Base-by-base conservation (phyloP, 352 stramenopile species). In the Blastocystis sp. region DNA sequence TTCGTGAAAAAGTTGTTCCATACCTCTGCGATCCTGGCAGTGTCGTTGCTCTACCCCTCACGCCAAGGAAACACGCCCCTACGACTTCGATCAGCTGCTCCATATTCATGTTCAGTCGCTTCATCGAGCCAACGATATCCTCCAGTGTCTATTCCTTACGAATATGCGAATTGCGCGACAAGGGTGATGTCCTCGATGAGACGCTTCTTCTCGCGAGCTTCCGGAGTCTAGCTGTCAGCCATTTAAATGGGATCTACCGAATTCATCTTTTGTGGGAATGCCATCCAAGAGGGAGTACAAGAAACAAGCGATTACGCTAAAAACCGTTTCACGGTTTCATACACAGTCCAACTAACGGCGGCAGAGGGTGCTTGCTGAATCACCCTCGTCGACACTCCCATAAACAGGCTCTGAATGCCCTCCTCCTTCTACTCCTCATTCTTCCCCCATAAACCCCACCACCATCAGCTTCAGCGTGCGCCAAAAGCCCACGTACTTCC, bases 271-370 rank as follows among this genome's bases (percentile, higher is more conserved):
- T 7, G 48, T 56, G 14, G 48, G 48, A 14, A 56, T 56, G 48
- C 5, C 14, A 14, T 56, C 5, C 5, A 7, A 14, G 14, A 56
- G 5, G 48, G 14, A 70, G n/a, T 14, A 82, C 9, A 69, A 86
- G 11, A 41, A 89, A 86, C 1, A 86, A 14, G 17, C 0, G 11
- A 56, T 7, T 7, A 56, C 5, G 48, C 48, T 17, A 95, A 88
- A 81, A 91, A 93, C 64, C 89, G 69, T 87, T 96, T 96, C 17
- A 91, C 89, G 21, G 91, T 93, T 92, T 99, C 96, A 91, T 99
- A 99, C 69, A 97, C 97, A 17, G 96, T 99, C 96, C 97, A 99
- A 14, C 94, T 98, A 88, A 99, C 96, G 21, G 96, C 97, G 2
- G 98, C 98, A 21, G 94, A 96, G 41, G 98, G 94, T 53, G 96